Evolutionary conservation across 2,329 filamentous ascomycete species (phyloP), one percentile per base, ranked within the genome.

Genomic region (Aspergillus piperis): DNA sequence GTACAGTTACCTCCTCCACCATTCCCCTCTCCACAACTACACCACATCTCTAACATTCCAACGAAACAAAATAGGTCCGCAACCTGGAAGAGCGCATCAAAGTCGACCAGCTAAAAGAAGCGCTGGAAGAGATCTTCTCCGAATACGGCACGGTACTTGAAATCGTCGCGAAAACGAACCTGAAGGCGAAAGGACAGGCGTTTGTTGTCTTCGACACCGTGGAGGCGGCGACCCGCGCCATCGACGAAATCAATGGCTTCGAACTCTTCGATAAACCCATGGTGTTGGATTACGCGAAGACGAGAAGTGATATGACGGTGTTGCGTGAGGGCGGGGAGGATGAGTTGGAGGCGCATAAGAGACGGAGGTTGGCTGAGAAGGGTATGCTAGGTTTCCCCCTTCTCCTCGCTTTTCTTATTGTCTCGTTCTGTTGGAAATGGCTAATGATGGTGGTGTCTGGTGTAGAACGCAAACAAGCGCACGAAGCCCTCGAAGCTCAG

Each of bases 71-170:
- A 27, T 21, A 86, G 81, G 81, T 86, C 64, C 90, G 89, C 70
- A 97, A 97, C 75, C 87, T 99, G 61, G 91, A 97, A 78, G 95
- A 98, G 82, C 88, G 90, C 73, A 88, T 96, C 77, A 96, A 96
- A 76, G 83, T 91, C 60, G 89, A 92, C 36, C 79, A 86, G 8
- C 83, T 98, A 57, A 90, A 88, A 66, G 85, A 89, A 66, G 85
- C 90, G 0, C 83, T 99, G 15, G 80, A 79, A 21, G 87, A 88
- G 64, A 84, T 98, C 70, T 98, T 98, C 79, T 88, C 88, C 64
- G 91, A 96, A 76, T 97, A 95, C 77, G 95, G 95, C 64, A 88
- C 82, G 59, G 86, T 96, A 62, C 79, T 96, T 68, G 92, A 96
- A 64, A 86, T 96, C 54, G 85, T 96, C 61, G 91, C 91, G 48